phyloP scores from a whole-genome alignment of 345 rosid genomes.

The Pistacia vera region DNA sequence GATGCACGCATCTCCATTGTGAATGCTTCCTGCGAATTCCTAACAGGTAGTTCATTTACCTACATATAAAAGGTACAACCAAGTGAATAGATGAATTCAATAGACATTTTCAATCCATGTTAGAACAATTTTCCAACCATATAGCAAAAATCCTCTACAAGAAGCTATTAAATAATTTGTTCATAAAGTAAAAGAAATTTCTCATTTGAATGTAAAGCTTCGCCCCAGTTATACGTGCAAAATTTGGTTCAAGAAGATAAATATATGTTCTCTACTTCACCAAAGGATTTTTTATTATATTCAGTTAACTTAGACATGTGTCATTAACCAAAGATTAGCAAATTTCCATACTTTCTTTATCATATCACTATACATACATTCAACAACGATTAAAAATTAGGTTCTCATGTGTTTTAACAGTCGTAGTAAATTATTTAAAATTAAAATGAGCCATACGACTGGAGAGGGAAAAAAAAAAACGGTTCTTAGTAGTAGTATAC shows the following conservation, averaged over 20 bases:
- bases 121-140: neutral
- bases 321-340: neutral
- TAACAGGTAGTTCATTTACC: constrained; percentile 77
- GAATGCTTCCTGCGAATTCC: constrained; percentile 84
- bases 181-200: neutral
- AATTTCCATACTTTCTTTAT: no score
- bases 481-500: constrained; percentile 27
- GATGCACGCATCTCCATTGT: constrained; percentile 98
- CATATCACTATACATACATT: neutral
- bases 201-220: neutral
- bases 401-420: no score
- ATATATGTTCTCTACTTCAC: neutral
- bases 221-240: neutral
- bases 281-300: neutral
- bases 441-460: neutral
- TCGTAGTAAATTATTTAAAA: neutral
- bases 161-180: neutral
- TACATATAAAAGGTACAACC: constrained; percentile 28
- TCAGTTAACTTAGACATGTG: neutral
- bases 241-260: neutral
- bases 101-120: neutral
- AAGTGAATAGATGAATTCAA: constrained; percentile 10
- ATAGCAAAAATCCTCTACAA: neutral
- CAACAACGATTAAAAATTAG: neutral
- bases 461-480: neutral